A percentile compares a stretch with the other conserved stretches of the same genome.
These are phyloP conservation scores for Phytopythium ostracodes DNA, from an alignment of 352 stramenopile genomes.

Conservation along the genomic window DNA sequence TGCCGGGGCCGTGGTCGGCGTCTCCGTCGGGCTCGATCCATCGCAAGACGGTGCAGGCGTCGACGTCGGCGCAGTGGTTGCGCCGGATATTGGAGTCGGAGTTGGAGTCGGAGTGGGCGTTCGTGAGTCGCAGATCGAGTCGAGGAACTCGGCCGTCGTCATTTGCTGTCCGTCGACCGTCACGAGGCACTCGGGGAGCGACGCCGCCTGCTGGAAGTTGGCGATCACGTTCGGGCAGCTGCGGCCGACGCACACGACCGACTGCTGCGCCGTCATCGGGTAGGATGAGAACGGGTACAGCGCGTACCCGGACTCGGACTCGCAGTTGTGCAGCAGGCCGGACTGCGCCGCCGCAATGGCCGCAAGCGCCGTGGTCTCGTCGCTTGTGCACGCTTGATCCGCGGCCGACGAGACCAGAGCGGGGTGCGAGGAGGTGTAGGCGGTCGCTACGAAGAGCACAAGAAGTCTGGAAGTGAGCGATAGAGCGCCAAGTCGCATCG, in stretches of 20 bases:
- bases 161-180: slow-evolving; percentile 13
- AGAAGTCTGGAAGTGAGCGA: background rate
- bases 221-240: slow-evolving; percentile 23
- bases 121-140: slow-evolving; percentile 15
- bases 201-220: slow-evolving; percentile 11
- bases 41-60: background rate
- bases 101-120: background rate
- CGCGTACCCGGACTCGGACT: slow-evolving; percentile 23
- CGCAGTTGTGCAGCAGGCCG: slow-evolving; percentile 21
- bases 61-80: slow-evolving; percentile 2
- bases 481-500: background rate
- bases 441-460: background rate
- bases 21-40: background rate
- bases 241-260: slow-evolving; percentile 24
- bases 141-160: slow-evolving; percentile 19
- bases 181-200: slow-evolving; percentile 19
- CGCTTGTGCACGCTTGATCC: slow-evolving; percentile 7
- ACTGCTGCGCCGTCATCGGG: slow-evolving; percentile 19
- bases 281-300: slow-evolving; percentile 25
- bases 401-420: background rate
- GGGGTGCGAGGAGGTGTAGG: background rate
- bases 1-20: background rate
- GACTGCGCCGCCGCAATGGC: slow-evolving; percentile 4
- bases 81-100: background rate
- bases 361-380: slow-evolving; percentile 12